These are phyloP conservation scores for Talaromyces sp. DNA, from an alignment of 2,329 filamentous ascomycete genomes.

Conservation along the genomic window DNA sequence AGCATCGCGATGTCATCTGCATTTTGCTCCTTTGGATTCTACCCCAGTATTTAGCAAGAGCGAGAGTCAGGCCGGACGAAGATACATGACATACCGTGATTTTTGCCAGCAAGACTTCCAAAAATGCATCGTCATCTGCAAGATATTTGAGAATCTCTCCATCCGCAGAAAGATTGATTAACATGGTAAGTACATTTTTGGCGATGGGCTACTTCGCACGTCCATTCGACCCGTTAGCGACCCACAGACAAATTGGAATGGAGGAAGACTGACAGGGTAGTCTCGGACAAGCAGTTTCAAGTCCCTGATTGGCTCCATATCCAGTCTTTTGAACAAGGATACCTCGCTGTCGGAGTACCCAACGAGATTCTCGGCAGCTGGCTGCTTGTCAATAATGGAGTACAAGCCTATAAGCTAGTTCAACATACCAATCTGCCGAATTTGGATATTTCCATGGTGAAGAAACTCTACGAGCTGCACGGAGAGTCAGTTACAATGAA, in stretches of 20 bases:
- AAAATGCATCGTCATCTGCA: constrained; percentile 72
- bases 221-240: not conserved
- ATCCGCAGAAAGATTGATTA: constrained; percentile 84
- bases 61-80: not conserved
- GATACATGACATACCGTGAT: constrained; percentile 64
- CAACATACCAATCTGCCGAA: constrained; percentile 67
- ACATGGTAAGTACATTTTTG: constrained; percentile 75
- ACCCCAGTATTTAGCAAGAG: constrained; percentile 4
- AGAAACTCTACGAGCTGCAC: constrained; percentile 84
- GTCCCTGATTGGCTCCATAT: constrained; percentile 74
- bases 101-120: constrained; percentile 66
- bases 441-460: constrained; percentile 83
- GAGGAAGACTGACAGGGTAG: constrained; percentile 59
- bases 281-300: constrained; percentile 83
- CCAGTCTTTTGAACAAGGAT: constrained; percentile 74
- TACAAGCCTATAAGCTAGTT: constrained; percentile 11
- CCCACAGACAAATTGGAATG: not conserved
- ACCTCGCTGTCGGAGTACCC: constrained; percentile 75
- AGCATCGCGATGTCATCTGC: constrained; percentile 87
- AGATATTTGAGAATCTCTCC: constrained; percentile 67
- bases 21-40: constrained; percentile 62
- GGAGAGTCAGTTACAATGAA: constrained; percentile 10
- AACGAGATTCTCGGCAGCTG: constrained; percentile 64
- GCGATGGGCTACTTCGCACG: constrained; percentile 64
- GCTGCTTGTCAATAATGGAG: constrained; percentile 8